Evolutionary conservation across 1,284 basidiomycete genomes (phyloP), one percentile per base, ranked within the genome.

Genomic region (Exobasidium cylindrosporum): DNA sequence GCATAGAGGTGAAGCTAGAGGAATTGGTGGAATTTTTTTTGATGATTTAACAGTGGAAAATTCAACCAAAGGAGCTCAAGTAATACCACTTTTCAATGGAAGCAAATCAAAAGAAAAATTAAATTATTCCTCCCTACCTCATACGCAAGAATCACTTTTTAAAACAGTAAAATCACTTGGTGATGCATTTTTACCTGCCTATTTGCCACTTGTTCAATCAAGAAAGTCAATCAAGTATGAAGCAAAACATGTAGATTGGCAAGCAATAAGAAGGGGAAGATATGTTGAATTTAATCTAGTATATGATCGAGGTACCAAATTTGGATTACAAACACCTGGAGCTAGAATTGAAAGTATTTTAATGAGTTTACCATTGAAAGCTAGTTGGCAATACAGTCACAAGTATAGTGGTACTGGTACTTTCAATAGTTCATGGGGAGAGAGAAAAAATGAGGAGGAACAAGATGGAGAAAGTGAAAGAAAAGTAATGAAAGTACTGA

Each of bases 21-120:
- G 96, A 2, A 82, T 99, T 44, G 96, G 96, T 24, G 96, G 96
- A 0, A 84, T 99, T 66, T 98, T 98, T 84, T 96, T 97, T 79
- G 95, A 98, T 81, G 77, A 79, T 54, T 54, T 79, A 31, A 72
- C 74, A 2, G 57, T 78, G 1, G 46, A 56, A 1, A 63, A 67
- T 5, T 52, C 67, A 11, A 35, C 17, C 14, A 31, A 10, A 50
- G 47, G 47, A 40, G 24, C 29, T 40, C 31, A 35, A 44, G 40
- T 26, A 23, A 65, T 72, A 14, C 52, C 63, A 3, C 49, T 68
- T 26, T n/a, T 21, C 17, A 55, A 55, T 35, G 53, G 24, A 4
- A 52, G 28, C 7, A 58, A 58, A 11, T 14, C 57, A 1, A 4
- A 4, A 10, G 53, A 24, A n/a, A 26, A 17, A 43, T 35, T 26